These are phyloP conservation scores for Mikania micrantha DNA, from an alignment of 129 eudicot species.

Conservation along the genomic window DNA sequence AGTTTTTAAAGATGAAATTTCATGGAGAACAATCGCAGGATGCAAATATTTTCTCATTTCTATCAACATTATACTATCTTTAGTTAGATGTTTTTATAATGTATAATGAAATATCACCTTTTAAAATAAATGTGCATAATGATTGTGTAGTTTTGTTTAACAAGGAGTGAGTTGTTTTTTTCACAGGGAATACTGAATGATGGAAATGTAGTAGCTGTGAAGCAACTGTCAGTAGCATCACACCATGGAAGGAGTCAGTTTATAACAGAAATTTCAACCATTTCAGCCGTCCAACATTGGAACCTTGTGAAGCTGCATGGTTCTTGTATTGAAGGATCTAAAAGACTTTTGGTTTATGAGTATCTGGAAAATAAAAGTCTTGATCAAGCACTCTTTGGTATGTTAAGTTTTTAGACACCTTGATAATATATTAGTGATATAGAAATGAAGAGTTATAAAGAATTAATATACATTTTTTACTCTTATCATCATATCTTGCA, in stretches of 20 bases:
- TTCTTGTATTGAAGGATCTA: constrained; percentile 57
- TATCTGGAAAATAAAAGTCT: constrained; percentile 68
- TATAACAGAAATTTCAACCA: constrained; percentile 66
- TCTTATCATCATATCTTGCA: background rate
- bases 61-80: background rate
- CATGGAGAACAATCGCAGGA: background rate
- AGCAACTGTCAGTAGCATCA: constrained; percentile 55
- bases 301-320: constrained; percentile 69
- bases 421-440: background rate
- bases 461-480: background rate
- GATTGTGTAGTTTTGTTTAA: background rate
- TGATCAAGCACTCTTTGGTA: constrained; percentile 69
- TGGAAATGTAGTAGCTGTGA: constrained; percentile 60
- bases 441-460: background rate
- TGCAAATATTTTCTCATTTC: background rate
- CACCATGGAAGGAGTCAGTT: constrained; percentile 58
- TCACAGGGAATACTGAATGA: constrained; percentile 54
- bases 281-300: constrained; percentile 76
- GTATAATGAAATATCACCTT: too few species aligned
- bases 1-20: too few species aligned
- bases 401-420: background rate
- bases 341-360: constrained; percentile 60
- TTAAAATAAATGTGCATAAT: background rate
- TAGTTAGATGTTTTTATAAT: background rate
- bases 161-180: background rate